Evolutionary conservation across 106 monocot species (phyloP).

Genomic region (Dendrobium officinale): DNA sequence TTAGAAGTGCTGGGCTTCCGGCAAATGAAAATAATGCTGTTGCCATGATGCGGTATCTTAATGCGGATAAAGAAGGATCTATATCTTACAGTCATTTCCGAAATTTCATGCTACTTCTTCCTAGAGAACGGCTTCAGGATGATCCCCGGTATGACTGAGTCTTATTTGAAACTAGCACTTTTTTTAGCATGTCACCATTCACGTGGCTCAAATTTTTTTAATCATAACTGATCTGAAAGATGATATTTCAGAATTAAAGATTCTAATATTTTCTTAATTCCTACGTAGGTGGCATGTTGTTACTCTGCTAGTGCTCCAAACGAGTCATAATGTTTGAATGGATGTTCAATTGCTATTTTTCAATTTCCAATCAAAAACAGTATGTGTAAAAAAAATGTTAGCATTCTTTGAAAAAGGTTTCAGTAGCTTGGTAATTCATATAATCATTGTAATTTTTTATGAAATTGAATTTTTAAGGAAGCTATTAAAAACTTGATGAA

Average conservation of each 20-base stretch:
- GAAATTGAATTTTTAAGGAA: neutral
- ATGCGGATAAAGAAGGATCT: slow-evolving; percentile 60
- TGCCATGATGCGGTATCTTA: slow-evolving; percentile 92
- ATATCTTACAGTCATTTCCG: slow-evolving; percentile 98
- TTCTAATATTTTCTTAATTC: neutral
- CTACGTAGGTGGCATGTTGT: neutral
- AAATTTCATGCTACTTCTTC: slow-evolving; percentile 97
- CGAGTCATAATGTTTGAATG: neutral
- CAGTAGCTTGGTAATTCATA: neutral
- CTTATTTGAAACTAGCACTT: neutral
- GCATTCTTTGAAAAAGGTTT: neutral
- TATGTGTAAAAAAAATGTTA: neutral
- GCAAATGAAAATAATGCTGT: slow-evolving; percentile 92
- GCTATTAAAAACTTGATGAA: neutral
- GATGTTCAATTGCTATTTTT: neutral
- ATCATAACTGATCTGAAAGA: neutral
- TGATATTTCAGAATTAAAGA: neutral
- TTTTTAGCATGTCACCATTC: neutral
- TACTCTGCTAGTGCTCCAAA: neutral
- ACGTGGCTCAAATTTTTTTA: neutral
- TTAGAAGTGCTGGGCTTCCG: slow-evolving; percentile 88
- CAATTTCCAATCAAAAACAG: neutral
- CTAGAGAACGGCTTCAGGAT: slow-evolving; percentile 89
- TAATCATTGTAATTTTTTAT: too few species aligned
- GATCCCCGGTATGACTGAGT: slow-evolving; percentile 67